Evolutionary conservation across 805 yeast species (phyloP).

Genomic region (Saccharomyces kudriavzevii): DNA sequence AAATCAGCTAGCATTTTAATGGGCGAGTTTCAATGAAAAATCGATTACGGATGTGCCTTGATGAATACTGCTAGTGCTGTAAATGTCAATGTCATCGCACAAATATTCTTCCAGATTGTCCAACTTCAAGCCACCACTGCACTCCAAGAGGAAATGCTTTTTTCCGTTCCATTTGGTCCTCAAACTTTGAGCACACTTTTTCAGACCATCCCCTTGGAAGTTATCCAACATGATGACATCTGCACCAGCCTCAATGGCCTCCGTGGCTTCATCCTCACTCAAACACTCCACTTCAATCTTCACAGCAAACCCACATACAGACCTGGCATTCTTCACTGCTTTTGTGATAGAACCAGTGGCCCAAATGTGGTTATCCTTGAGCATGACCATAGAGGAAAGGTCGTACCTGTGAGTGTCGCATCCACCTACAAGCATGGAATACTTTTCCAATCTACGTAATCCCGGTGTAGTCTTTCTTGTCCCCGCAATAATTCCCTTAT

Average conservation of each 20-base stretch:
- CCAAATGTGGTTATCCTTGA: slow-evolving; percentile 89
- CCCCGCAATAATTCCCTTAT: slow-evolving; percentile 82
- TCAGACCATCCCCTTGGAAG: slow-evolving; percentile 60
- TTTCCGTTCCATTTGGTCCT: slow-evolving; percentile 46
- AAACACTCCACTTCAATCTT: slow-evolving; percentile 93
- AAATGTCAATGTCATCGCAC: slow-evolving; percentile 76
- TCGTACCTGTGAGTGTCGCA: slow-evolving; percentile 90
- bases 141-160: slow-evolving; percentile 63
- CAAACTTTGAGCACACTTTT: slow-evolving; percentile 53
- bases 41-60: slow-evolving; percentile 85
- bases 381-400: slow-evolving; percentile 89
- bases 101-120: slow-evolving; percentile 57
- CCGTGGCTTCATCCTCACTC: slow-evolving; percentile 74
- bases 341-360: slow-evolving; percentile 85
- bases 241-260: slow-evolving; percentile 92
- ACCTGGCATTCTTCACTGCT: slow-evolving; percentile 70
- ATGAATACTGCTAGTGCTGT: slow-evolving; percentile 84
- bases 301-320: slow-evolving; percentile 78
- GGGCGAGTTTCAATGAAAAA: slow-evolving; percentile 65
- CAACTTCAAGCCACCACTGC: slow-evolving; percentile 82
- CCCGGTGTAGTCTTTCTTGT: slow-evolving; percentile 98
- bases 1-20: not conserved
- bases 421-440: slow-evolving; percentile 93
- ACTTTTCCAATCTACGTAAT: slow-evolving; percentile 76
- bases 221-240: slow-evolving; percentile 94